Conservation (phyloP, 306 rosid genomes). For the Astragalus glycyphyllos region DNA sequence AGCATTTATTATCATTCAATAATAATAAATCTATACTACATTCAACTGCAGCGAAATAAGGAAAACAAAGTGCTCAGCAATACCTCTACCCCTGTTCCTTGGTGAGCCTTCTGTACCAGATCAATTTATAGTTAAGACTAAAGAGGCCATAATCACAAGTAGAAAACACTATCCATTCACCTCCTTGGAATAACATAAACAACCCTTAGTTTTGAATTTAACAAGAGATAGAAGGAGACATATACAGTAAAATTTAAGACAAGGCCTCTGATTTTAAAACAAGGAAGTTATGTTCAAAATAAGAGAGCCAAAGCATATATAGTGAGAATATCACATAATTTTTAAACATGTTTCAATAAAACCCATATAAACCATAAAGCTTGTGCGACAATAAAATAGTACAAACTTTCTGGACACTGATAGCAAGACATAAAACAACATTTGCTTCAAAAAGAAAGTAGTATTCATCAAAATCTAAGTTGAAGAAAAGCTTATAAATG, state of each 20-base stretch:
- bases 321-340: too few relatives aligned
- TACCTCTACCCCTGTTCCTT: constrained; percentile 74
- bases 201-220: too few relatives aligned
- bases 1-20: too few relatives aligned
- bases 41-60: constrained; percentile 22
- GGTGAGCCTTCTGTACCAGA: constrained; percentile 71
- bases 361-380: constrained; percentile 20
- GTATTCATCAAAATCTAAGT: too few relatives aligned
- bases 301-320: too few relatives aligned
- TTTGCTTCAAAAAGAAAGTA: constrained; percentile 6
- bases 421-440: constrained; percentile 6
- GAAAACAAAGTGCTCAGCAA: constrained; percentile 33
- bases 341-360: too few relatives aligned
- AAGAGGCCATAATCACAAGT: not conserved
- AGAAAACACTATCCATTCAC: constrained; percentile 43
- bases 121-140: constrained; percentile 29
- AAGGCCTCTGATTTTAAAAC: too few relatives aligned
- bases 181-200: constrained; percentile 90
- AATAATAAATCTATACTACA: constrained; percentile 21
- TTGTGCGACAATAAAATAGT: constrained; percentile 13
- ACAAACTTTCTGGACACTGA: not conserved
- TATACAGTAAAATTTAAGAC: too few relatives aligned
- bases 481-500: too few relatives aligned
- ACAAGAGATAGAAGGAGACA: too few relatives aligned
- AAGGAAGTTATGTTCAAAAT: constrained; percentile 65